Conservation (phyloP, 331 rosid species). For the Ulmus americana region DNA sequence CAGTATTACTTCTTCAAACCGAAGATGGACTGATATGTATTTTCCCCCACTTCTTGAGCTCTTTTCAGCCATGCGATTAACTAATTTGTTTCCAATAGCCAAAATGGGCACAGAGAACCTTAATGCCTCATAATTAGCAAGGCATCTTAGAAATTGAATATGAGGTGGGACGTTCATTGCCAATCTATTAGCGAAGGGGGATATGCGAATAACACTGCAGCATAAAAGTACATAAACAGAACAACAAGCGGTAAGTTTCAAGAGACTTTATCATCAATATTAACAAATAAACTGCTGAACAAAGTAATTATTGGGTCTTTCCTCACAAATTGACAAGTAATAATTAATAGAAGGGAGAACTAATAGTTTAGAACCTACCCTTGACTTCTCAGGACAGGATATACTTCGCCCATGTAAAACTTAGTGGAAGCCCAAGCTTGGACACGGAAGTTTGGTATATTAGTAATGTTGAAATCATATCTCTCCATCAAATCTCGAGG, state of each 20-base stretch:
- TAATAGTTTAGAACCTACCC: conserved; percentile 50
- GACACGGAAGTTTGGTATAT: conserved; percentile 60
- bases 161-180: conserved; percentile 88
- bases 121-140: conserved; percentile 79
- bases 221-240: conserved; percentile 9
- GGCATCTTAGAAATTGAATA: conserved; percentile 84
- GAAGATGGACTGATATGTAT: conserved; percentile 78
- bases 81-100: conserved; percentile 58
- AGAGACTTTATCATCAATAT: background rate
- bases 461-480: conserved; percentile 55
- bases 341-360: background rate
- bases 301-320: background rate
- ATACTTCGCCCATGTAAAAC: conserved; percentile 70
- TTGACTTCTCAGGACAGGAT: conserved; percentile 67
- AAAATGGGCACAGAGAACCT: conserved; percentile 72
- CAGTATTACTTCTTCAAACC: conserved; percentile 87
- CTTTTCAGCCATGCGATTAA: conserved; percentile 59
- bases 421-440: conserved; percentile 84
- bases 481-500: conserved; percentile 64
- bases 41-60: conserved; percentile 67
- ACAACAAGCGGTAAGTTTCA: conserved; percentile 1
- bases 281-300: background rate
- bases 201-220: conserved; percentile 78
- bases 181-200: conserved; percentile 94
- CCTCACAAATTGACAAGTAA: background rate